Percentiles rank a stretch among this genome's conserved stretches.
Evolutionary conservation across 495 filamentous ascomycete species (phyloP).

Genomic region (Platismatia glauca): DNA sequence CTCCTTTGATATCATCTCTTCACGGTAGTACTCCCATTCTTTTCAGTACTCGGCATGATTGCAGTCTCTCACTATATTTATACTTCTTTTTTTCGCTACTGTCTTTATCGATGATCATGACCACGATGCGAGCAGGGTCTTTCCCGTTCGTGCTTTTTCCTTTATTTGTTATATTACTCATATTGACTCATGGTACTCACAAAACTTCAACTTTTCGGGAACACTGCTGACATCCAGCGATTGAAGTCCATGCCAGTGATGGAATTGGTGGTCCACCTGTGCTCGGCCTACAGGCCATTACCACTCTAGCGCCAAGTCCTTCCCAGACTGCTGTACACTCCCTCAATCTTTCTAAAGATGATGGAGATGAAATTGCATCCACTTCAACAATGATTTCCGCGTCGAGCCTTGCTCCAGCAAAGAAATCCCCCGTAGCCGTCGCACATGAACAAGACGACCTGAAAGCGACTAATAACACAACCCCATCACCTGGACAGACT

Average conservation of each 20-base stretch:
- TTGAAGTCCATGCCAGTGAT: background rate
- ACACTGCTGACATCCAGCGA: background rate
- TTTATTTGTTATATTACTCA: background rate
- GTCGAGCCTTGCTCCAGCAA: background rate
- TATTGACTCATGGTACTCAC: background rate
- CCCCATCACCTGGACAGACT: background rate
- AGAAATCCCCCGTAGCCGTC: background rate
- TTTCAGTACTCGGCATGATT: background rate
- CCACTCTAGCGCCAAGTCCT: background rate
- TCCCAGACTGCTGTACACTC: background rate
- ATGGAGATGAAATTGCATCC: background rate
- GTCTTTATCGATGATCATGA: background rate
- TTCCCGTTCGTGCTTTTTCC: background rate
- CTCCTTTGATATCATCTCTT: background rate
- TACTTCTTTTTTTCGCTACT: background rate
- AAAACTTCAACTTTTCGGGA: background rate
- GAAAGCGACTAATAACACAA: background rate
- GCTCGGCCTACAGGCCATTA: background rate
- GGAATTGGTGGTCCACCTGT: background rate
- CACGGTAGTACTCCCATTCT: background rate
- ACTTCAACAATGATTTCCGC: background rate
- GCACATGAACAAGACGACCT: background rate
- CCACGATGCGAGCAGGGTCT: background rate
- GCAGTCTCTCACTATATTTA: background rate
- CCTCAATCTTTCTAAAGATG: background rate